Base-by-base conservation (phyloP, 192 early-diverging fungal genomes). In the Coemansia sp. region DNA sequence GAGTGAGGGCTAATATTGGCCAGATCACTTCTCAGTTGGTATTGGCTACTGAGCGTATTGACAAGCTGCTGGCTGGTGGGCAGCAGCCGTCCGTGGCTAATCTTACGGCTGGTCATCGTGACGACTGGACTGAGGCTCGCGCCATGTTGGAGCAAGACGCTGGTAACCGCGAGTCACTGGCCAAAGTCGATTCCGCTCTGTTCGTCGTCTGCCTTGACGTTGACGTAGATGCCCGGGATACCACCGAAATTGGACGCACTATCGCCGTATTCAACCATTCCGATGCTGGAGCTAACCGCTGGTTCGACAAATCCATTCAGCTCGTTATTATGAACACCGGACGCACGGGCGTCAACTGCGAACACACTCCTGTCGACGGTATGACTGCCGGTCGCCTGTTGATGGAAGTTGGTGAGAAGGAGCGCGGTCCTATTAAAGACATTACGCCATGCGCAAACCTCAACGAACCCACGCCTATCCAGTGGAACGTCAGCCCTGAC, bases 231-330 rank as follows among this genome's bases (percentile, higher is more conserved):
- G 83, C 89, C 41, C 75, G 85, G n/a, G 83, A 86, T 10, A 73
- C 82, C 33, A 63, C 69, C 7, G 88, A 95, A 66, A 67, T 87
- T 16, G 91, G 95, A 73, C 60, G 80, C 4, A 83, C 89, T 5
- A 88, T 95, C 52, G 85, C 78, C 34, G 92, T 94, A 61, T 78
- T 94, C 20, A 93, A 92, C 79, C 95, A 97, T 76, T 92, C 88
- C 7, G 71, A 80, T 43, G 84, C 93, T 31, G 96, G 87, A 3
- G 76, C 76, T 55, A 98, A 98, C 80, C 87, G 97, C 29, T 98
- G 97, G 97, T 98, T 95, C 86, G 97, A 98, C 85, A 98, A 98
- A 87, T 83, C 94, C 22, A 85, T 98, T 52, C 93, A 95, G 80
- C 74, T 98, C 39, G 89, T 98, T 47, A 89, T 98, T 39, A 78